Percentiles rank a stretch among this genome's conserved stretches.
Evolutionary conservation across 805 yeast genomes (phyloP).

Genomic region (Starmerella roubikii): DNA sequence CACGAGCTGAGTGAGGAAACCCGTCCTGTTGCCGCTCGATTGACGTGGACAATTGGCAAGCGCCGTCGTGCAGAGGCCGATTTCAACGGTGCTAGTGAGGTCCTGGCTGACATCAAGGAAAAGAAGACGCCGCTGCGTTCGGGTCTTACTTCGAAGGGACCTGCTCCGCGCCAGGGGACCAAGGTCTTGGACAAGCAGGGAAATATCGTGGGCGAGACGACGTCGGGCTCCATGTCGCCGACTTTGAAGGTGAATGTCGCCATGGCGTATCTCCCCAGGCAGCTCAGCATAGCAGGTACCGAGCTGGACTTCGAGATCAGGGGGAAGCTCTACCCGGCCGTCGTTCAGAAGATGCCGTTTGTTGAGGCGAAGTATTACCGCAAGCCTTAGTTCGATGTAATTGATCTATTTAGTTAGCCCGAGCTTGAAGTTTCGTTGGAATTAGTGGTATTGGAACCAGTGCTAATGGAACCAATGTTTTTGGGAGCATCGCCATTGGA

Average conservation of each 20-base stretch:
- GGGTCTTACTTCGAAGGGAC: constrained; percentile 63
- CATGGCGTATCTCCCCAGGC: constrained; percentile 73
- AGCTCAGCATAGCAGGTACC: constrained; percentile 60
- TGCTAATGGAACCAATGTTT: no score
- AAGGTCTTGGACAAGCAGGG: constrained; percentile 47
- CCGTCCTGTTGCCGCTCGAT: constrained; percentile 79
- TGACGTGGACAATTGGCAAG: constrained; percentile 83
- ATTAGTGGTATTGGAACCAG: no score
- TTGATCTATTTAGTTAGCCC: no score
- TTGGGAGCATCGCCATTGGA: no score
- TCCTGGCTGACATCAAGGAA: constrained; percentile 56
- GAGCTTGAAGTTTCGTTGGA: no score
- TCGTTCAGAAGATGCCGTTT: constrained; percentile 73
- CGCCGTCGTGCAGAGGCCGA: constrained; percentile 42
- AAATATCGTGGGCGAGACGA: constrained; percentile 43
- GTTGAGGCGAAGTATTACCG: constrained; percentile 56
- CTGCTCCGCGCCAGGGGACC: constrained; percentile 79
- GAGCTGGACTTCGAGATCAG: constrained; percentile 62
- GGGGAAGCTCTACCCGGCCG: constrained; percentile 67
- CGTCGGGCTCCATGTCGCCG: constrained; percentile 56
- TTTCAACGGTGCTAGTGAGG: constrained; percentile 67
- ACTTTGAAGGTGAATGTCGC: constrained; percentile 71
- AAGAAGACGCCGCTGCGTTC: constrained; percentile 54
- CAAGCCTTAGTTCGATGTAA: background rate
- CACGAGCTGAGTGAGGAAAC: constrained; percentile 68